Conservation (phyloP, 78 protist genomes). For the Creolimax fragrantissima region DNA sequence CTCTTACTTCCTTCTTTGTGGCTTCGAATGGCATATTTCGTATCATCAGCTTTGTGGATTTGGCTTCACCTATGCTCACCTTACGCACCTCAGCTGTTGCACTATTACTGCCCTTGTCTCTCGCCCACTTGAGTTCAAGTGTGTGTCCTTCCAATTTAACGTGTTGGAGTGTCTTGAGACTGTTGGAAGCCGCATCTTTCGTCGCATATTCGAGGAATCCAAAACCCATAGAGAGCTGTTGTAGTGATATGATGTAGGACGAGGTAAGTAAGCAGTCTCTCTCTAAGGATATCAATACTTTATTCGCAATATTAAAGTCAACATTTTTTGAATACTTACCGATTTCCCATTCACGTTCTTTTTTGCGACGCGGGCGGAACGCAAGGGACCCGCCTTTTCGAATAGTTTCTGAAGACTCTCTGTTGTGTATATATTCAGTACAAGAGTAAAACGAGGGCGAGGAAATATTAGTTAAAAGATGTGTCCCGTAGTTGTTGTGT, state of each 20-base stretch:
- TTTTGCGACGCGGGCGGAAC: neutral
- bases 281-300: no score
- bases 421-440: neutral
- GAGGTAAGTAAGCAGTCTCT: no score
- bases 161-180: constrained; percentile 21
- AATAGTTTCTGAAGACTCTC: neutral
- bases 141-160: constrained; percentile 55
- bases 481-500: no score
- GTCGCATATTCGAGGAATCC: constrained; percentile 69
- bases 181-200: constrained; percentile 22
- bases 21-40: constrained; percentile 95
- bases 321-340: no score
- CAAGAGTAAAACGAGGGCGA: no score
- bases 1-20: constrained; percentile 66
- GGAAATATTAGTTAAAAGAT: no score
- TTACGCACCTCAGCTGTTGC: neutral
- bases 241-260: neutral
- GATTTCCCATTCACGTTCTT: neutral
- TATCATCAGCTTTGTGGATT: constrained; percentile 60
- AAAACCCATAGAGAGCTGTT: constrained; percentile 57
- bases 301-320: no score
- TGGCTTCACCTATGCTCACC: neutral
- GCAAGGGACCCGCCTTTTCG: neutral
- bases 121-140: constrained; percentile 31
- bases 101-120: neutral